A percentile compares a stretch with the other conserved stretches of the same genome.
Conservation (phyloP, 2,329 filamentous ascomycete species). For the Alternaria gansuensis region DNA sequence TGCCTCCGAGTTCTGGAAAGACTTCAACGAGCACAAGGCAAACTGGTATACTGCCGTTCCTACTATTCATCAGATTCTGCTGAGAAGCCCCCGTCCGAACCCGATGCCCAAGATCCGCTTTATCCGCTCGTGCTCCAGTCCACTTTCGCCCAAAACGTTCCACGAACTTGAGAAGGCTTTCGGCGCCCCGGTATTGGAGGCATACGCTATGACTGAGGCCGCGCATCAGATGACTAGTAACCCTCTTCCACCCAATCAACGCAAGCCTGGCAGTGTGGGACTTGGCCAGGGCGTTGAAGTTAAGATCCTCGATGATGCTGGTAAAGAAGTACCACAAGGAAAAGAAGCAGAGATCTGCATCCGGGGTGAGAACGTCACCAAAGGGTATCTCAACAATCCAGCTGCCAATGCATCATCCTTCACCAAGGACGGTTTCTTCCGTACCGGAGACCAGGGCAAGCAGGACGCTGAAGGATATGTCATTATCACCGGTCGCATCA, state of each 20-base stretch:
- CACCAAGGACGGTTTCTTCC: constrained; percentile 80
- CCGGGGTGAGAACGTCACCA: constrained; percentile 81
- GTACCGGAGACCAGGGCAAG: constrained; percentile 87
- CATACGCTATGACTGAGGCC: constrained; percentile 93
- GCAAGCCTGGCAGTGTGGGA: constrained; percentile 83
- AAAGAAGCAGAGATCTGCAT: constrained; percentile 84
- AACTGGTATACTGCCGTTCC: constrained; percentile 96
- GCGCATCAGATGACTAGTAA: constrained; percentile 84
- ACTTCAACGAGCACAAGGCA: constrained; percentile 76
- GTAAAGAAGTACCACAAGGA: constrained; percentile 73
- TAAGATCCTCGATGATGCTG: constrained; percentile 75
- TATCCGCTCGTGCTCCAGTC: constrained; percentile 86
- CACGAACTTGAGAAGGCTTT: constrained; percentile 79
- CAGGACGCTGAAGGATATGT: constrained; percentile 82
- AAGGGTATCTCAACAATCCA: constrained; percentile 84
- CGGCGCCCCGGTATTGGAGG: constrained; percentile 82
- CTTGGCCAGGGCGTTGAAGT: constrained; percentile 85
- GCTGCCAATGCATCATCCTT: constrained; percentile 78
- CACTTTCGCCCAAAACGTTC: constrained; percentile 82
- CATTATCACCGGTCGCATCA: constrained; percentile 88
- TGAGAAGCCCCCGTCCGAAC: constrained; percentile 74
- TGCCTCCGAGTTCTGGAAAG: constrained; percentile 80
- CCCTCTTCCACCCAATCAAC: constrained; percentile 69
- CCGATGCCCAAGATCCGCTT: constrained; percentile 80
- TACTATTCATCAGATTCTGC: constrained; percentile 88